Conservation (phyloP, 1,139 yeast genomes). For the Lodderomyces pseudojiufengensis region DNA sequence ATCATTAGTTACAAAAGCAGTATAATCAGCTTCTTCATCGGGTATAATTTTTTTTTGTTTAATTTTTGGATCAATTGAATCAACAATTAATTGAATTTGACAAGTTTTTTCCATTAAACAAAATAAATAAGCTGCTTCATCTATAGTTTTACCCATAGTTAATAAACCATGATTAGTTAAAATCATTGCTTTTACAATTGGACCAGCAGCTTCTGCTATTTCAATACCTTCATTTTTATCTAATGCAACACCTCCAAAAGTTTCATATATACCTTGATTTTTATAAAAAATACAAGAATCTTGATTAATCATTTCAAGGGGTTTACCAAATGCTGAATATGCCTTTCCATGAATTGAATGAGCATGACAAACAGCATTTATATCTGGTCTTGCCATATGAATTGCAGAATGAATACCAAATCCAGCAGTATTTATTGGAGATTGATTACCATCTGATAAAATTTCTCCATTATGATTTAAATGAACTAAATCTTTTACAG, state of each 20-base stretch:
- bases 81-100: slow-evolving; percentile 62
- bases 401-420: slow-evolving; percentile 75
- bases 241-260: slow-evolving; percentile 77
- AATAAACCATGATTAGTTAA: slow-evolving; percentile 74
- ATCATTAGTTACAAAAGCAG: slow-evolving; percentile 54
- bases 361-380: slow-evolving; percentile 77
- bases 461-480: slow-evolving; percentile 71
- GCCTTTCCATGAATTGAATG: slow-evolving; percentile 75
- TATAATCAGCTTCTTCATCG: slow-evolving; percentile 63
- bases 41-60: slow-evolving; percentile 32
- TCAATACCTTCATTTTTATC: slow-evolving; percentile 65
- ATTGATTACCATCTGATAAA: slow-evolving; percentile 58
- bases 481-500: slow-evolving; percentile 70
- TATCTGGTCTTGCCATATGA: slow-evolving; percentile 74
- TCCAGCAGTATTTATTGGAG: slow-evolving; percentile 74
- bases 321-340: slow-evolving; percentile 66
- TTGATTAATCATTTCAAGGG: slow-evolving; percentile 71
- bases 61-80: slow-evolving; percentile 18
- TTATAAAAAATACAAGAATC: slow-evolving; percentile 68
- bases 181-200: slow-evolving; percentile 54
- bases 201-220: slow-evolving; percentile 64
- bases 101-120: slow-evolving; percentile 66
- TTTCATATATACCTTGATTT: slow-evolving; percentile 58
- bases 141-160: slow-evolving; percentile 72
- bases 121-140: slow-evolving; percentile 75